Evolutionary conservation across 2,329 filamentous ascomycete genomes (phyloP).

Genomic region (Fusarium sp.): DNA sequence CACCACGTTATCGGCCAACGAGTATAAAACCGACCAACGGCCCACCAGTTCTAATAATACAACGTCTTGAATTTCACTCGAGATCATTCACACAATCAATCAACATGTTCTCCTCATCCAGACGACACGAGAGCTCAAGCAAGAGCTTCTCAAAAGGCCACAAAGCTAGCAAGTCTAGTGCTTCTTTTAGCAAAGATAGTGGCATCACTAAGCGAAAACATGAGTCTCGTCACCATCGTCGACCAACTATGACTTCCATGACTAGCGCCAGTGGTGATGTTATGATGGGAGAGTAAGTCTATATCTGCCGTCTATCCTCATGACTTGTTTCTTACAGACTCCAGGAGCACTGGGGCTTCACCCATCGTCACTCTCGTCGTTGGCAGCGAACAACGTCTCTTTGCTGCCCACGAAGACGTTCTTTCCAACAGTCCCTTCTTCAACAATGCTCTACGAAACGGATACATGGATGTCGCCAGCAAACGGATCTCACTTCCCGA

Average conservation of each 20-base stretch:
- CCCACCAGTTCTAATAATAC: slow-evolving; percentile 27
- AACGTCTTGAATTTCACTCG: neutral
- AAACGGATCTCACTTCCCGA: slow-evolving; percentile 84
- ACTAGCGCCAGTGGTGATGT: slow-evolving; percentile 52
- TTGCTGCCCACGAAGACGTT: slow-evolving; percentile 90
- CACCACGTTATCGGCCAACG: slow-evolving; percentile 12
- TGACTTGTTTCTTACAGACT: slow-evolving; percentile 7
- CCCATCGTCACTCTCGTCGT: slow-evolving; percentile 84
- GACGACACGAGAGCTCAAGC: slow-evolving; percentile 58
- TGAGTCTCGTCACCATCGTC: slow-evolving; percentile 60
- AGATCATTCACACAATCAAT: neutral
- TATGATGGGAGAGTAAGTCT: slow-evolving; percentile 58
- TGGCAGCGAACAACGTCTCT: slow-evolving; percentile 84
- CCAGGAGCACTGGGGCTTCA: slow-evolving; percentile 63
- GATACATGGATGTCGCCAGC: slow-evolving; percentile 50
- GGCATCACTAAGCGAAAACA: slow-evolving; percentile 67
- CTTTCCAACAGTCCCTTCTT: slow-evolving; percentile 85
- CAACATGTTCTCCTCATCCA: slow-evolving; percentile 61
- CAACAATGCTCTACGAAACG: slow-evolving; percentile 51
- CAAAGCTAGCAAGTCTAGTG: slow-evolving; percentile 61
- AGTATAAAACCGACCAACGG: slow-evolving; percentile 25
- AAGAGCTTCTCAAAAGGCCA: slow-evolving; percentile 66
- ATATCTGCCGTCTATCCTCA: neutral
- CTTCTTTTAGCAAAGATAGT: slow-evolving; percentile 65
- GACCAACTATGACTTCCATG: slow-evolving; percentile 61